phyloP scores from a whole-genome alignment of 352 stramenopile species.

The Phytopythium mirpurense region DNA sequence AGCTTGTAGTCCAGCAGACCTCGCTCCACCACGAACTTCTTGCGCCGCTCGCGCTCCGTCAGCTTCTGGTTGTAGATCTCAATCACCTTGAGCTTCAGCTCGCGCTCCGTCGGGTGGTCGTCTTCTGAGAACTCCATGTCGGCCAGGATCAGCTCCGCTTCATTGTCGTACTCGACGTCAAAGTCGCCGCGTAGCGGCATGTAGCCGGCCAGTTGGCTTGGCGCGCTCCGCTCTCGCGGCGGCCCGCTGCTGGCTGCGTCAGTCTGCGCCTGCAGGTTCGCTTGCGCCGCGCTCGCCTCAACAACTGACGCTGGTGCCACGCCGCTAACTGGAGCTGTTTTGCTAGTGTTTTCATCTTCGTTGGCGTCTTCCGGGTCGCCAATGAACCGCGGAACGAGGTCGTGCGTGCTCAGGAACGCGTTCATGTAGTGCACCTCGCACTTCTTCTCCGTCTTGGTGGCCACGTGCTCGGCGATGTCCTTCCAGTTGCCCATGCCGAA shows the following conservation, averaged over 20 bases:
- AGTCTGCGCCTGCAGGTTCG: background rate
- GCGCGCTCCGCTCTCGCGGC: constrained; percentile 15
- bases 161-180: constrained; percentile 98
- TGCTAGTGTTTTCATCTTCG: background rate
- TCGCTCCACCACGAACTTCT: constrained; percentile 90
- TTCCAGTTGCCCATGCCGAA: constrained; percentile 98
- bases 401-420: constrained; percentile 57
- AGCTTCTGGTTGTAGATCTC: constrained; percentile 97
- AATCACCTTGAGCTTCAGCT: constrained; percentile 96
- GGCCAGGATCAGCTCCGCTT: constrained; percentile 93
- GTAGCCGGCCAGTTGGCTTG: constrained; percentile 82
- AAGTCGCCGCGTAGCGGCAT: constrained; percentile 97
- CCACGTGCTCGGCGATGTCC: constrained; percentile 86
- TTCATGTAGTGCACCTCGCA: constrained; percentile 88
- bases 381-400: constrained; percentile 64
- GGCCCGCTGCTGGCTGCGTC: constrained; percentile 4
- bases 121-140: constrained; percentile 95
- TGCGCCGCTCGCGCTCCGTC: constrained; percentile 89
- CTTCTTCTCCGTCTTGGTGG: constrained; percentile 82
- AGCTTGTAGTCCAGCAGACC: constrained; percentile 92
- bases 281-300: constrained; percentile 2
- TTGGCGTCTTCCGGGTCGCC: constrained; percentile 31
- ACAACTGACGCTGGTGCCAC: background rate
- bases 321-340: background rate
- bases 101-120: constrained; percentile 83